Evolutionary conservation across 2,329 filamentous ascomycete species (phyloP).

Genomic region (Colletotrichum sojae): DNA sequence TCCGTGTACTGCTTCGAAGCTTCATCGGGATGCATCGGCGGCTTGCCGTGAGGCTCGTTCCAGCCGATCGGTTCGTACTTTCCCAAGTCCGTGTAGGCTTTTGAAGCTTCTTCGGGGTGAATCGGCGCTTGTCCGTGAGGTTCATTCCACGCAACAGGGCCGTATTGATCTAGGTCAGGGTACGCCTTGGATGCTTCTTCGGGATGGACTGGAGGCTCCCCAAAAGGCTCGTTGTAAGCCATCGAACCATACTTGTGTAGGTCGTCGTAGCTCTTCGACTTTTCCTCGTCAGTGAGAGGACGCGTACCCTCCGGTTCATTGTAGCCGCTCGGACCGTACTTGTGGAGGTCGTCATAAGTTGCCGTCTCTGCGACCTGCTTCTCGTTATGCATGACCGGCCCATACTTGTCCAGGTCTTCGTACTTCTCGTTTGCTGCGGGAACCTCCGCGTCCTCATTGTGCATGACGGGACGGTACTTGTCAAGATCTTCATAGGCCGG

Average conservation of each 20-base stretch:
- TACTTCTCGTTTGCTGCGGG: conserved; percentile 38
- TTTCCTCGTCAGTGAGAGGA: conserved; percentile 51
- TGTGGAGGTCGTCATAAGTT: conserved; percentile 56
- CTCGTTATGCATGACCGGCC: conserved; percentile 48
- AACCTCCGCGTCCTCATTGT: conserved; percentile 50
- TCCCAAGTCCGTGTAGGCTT: conserved; percentile 37
- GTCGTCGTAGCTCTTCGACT: conserved; percentile 57
- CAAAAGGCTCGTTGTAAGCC: conserved; percentile 53
- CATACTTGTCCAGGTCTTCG: conserved; percentile 43
- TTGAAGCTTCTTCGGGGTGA: conserved; percentile 34
- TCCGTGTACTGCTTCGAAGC: conserved; percentile 55
- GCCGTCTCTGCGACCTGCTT: conserved; percentile 55
- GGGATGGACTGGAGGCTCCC: conserved; percentile 46
- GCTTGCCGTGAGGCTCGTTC: conserved; percentile 44
- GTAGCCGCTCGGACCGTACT: conserved; percentile 53
- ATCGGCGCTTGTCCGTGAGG: conserved; percentile 41
- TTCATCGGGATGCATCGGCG: conserved; percentile 48
- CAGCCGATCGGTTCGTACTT: conserved; percentile 42
- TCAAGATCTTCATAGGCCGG: conserved; percentile 53
- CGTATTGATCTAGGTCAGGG: conserved; percentile 58
- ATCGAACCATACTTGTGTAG: conserved; percentile 51
- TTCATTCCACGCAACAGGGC: conserved; percentile 41
- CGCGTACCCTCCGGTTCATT: conserved; percentile 55
- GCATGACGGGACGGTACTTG: conserved; percentile 50
- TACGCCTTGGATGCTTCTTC: conserved; percentile 56